Evolutionary conservation across 352 stramenopile genomes (phyloP), one percentile per base, ranked within the genome.

Genomic region (Globisporangium canariense): DNA sequence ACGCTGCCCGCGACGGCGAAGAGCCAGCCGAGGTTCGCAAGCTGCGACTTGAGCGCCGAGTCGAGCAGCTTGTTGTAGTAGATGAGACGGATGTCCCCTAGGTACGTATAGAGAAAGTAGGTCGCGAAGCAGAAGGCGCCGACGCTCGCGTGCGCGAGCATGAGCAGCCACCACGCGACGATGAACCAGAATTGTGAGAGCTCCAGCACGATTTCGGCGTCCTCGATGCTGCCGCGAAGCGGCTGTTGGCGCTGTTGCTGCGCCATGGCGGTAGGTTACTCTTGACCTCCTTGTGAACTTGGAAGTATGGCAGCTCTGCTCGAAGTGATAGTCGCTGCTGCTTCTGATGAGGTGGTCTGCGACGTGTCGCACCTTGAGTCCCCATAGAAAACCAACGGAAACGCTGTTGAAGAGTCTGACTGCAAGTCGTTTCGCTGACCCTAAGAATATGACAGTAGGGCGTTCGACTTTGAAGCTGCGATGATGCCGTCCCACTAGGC

Each of bases 21-120:
- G n/a, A 73, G 32, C 61, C 67, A 79, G 25, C 73, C 67, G 30
- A 68, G 53, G 2, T 62, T 51, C 5, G 47, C 61, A 60, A 79
- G 73, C 43, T 70, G 32, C 1, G 65, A 54, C 13, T 52, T 51
- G 4, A 79, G 70, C 36, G 58, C 65, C 16, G 73, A 75, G n/a
- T 47, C 67, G 2, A 79, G 62, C n/a, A 79, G 67, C 46, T 77
- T 79, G 73, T 77, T 77, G 67, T 76, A 79, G 63, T 79, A 77
- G 30, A 79, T 69, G 36, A 79, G 68, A 25, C 64, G 57, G 51
- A 74, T 53, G 40, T 60, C 52, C 6, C 63, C 67, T 14, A 77
- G 34, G 51, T 77, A 79, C 8, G 61, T 47, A 41, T 77, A 77
- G 34, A 79, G 49, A 9, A 66, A 16, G 14, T 71, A 76, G n/a